Conservation (phyloP, 176 grass and related monocot species). For the Lolium rigidum region DNA sequence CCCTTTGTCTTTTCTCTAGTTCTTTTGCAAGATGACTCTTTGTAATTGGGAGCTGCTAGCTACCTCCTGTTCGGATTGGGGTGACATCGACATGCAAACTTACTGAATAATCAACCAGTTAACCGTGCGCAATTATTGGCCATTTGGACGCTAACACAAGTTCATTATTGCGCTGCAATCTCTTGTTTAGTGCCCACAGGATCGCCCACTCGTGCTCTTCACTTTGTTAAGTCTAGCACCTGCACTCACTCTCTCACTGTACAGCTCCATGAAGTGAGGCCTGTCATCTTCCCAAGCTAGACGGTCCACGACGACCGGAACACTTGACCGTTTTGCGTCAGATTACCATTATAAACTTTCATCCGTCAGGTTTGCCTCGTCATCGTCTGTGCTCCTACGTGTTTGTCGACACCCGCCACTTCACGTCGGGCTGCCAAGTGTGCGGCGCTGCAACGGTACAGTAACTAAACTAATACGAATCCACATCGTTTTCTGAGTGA, state of each 20-base stretch:
- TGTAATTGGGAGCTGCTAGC: conserved; percentile 37
- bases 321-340: conserved; percentile 10
- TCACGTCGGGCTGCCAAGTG: conserved; percentile 43
- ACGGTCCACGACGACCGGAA: conserved; percentile 8
- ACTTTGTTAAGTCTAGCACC: conserved; percentile 1
- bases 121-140: conserved; percentile 40
- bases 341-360: not conserved
- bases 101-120: not conserved
- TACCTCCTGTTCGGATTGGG: conserved; percentile 34
- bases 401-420: conserved; percentile 44
- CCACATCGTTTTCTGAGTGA: conserved; percentile 23
- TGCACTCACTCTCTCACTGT: not conserved
- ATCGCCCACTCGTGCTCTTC: conserved; percentile 53
- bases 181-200: conserved; percentile 26
- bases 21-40: conserved; percentile 6
- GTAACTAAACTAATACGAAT: conserved; percentile 14
- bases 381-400: conserved; percentile 42
- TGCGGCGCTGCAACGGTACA: conserved; percentile 11
- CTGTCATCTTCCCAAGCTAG: not conserved
- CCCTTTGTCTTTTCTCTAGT: conserved; percentile 40
- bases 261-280: not conserved
- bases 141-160: conserved; percentile 52
- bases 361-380: conserved; percentile 7
- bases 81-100: conserved; percentile 33
- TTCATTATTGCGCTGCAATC: conserved; percentile 28